Percentiles rank a stretch among this genome's conserved stretches.
Evolutionary conservation across 129 eudicot genomes (phyloP).

Genomic region (sunflower (Helianthus annuus)): DNA sequence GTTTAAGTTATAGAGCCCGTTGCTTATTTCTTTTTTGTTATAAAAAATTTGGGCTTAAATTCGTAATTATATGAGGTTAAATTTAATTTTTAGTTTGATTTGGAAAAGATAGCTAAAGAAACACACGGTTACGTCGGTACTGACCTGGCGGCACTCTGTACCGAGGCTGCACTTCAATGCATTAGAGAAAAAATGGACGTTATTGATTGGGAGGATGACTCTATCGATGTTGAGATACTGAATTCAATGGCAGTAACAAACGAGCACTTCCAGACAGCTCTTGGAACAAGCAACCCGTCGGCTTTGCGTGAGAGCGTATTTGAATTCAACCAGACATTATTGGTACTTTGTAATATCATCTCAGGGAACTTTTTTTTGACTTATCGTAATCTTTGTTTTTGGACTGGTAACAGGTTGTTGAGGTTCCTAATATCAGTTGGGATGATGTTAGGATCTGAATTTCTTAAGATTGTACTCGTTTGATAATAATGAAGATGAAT

Average conservation of each 20-base stretch:
- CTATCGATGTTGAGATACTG: constrained; percentile 71
- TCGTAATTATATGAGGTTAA: constrained; percentile 26
- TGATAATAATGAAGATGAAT: no score
- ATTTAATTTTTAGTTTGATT: constrained; percentile 70
- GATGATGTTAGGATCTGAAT: no score
- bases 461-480: no score
- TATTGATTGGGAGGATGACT: constrained; percentile 66
- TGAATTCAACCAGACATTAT: background rate
- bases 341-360: background rate
- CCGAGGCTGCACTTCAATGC: constrained; percentile 88
- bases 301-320: constrained; percentile 71
- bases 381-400: constrained; percentile 11
- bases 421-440: constrained; percentile 77
- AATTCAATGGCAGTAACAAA: constrained; percentile 31
- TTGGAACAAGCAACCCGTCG: constrained; percentile 74
- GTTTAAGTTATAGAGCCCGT: no score
- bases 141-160: constrained; percentile 77
- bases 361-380: background rate
- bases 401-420: constrained; percentile 58
- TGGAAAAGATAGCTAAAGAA: constrained; percentile 65
- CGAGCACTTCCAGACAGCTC: constrained; percentile 50
- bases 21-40: no score
- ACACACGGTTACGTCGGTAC: constrained; percentile 79
- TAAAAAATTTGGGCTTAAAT: no score
- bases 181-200: constrained; percentile 78